Evolutionary conservation across 805 yeast genomes (phyloP).

Genomic region (Wickerhamomyces queroliae): DNA sequence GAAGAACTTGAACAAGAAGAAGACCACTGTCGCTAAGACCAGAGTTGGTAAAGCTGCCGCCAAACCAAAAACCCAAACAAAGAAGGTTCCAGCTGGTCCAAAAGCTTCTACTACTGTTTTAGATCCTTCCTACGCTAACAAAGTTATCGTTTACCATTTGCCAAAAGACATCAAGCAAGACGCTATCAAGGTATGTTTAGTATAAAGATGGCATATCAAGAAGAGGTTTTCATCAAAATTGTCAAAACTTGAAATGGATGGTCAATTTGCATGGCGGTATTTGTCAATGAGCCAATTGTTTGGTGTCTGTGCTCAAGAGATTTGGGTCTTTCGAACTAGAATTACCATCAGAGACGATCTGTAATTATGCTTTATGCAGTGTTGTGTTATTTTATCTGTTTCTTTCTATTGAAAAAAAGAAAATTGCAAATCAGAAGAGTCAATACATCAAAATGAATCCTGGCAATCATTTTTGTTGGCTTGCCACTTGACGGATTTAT

Average conservation of each 20-base stretch:
- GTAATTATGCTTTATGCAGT: too few relatives aligned
- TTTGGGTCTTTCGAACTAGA: too few relatives aligned
- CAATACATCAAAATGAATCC: not conserved
- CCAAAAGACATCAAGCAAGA: conserved; percentile 83
- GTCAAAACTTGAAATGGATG: too few relatives aligned
- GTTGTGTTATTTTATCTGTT: too few relatives aligned
- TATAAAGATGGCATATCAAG: conserved; percentile 1
- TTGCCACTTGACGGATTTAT: not conserved
- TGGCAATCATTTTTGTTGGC: not conserved
- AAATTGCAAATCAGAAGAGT: too few relatives aligned
- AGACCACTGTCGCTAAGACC: conserved; percentile 12
- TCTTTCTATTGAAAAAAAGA: too few relatives aligned
- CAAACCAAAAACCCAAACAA: conserved; percentile 22
- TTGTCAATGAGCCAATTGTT: too few relatives aligned
- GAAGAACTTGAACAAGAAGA: conserved; percentile 27
- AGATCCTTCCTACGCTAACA: conserved; percentile 58
- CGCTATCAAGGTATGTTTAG: conserved; percentile 76
- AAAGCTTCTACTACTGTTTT: conserved; percentile 17
- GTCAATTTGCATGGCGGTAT: too few relatives aligned
- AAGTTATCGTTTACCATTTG: conserved; percentile 79
- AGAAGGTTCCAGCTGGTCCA: conserved; percentile 16
- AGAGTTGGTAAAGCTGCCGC: conserved; percentile 30
- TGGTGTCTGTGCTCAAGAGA: too few relatives aligned
- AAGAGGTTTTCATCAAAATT: too few relatives aligned
- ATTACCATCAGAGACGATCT: too few relatives aligned